These are phyloP conservation scores for Mycena latifolia DNA, from an alignment of 768 basidiomycete genomes.

Conservation along the genomic window DNA sequence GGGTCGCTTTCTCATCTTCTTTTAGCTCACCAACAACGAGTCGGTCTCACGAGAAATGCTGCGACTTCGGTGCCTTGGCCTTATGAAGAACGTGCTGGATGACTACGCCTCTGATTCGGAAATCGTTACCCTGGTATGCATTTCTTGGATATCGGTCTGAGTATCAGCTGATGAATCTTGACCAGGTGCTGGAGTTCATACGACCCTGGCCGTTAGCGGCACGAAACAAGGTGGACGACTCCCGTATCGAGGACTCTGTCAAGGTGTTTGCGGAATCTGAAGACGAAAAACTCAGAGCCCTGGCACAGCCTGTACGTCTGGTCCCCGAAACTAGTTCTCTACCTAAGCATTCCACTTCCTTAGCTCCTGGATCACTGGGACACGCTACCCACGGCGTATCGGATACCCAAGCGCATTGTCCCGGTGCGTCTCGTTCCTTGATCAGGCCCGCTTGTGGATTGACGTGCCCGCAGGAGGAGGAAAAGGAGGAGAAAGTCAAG, in stretches of 20 bases:
- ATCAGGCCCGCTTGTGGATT: not conserved
- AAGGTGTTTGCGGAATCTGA: slow-evolving; percentile 52
- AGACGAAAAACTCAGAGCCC: slow-evolving; percentile 63
- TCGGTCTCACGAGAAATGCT: slow-evolving; percentile 85
- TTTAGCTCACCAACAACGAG: slow-evolving; percentile 87
- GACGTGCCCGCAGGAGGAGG: slow-evolving; percentile 12
- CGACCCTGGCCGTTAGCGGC: slow-evolving; percentile 84
- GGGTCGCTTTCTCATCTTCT: not conserved
- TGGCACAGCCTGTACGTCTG: slow-evolving; percentile 72
- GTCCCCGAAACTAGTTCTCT: not conserved
- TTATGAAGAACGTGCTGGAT: slow-evolving; percentile 90
- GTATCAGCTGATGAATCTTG: slow-evolving; percentile 6
- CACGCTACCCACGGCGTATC: slow-evolving; percentile 79
- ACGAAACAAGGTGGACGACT: slow-evolving; percentile 93
- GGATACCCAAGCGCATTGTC: slow-evolving; percentile 82
- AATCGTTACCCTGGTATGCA: slow-evolving; percentile 74
- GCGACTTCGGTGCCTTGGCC: slow-evolving; percentile 92
- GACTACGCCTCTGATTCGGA: slow-evolving; percentile 81
- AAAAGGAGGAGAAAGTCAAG: not conserved
- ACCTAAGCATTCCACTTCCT: not conserved
- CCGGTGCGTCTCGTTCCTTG: not conserved
- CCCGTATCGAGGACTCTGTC: slow-evolving; percentile 73
- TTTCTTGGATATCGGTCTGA: not conserved
- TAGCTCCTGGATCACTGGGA: slow-evolving; percentile 89
- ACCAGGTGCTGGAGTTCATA: slow-evolving; percentile 76